phyloP scores from a whole-genome alignment of 1,284 basidiomycete species.

The Coniferiporia sulphurascens region DNA sequence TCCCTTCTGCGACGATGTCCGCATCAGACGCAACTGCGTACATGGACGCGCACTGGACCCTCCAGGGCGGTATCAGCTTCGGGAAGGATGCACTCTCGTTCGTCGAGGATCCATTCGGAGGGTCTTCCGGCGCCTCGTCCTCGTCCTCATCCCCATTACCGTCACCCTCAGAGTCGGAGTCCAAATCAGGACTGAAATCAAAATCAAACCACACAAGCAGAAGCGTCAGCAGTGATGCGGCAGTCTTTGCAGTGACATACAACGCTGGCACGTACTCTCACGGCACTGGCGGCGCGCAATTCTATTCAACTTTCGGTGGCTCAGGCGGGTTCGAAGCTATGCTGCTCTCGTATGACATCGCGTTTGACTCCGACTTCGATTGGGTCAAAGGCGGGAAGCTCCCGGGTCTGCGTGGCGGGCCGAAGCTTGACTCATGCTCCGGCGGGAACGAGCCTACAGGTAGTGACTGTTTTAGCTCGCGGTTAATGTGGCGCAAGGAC shows the following conservation, averaged over 20 bases:
- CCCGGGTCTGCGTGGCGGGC: slow-evolving; percentile 42
- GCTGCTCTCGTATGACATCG: slow-evolving; percentile 67
- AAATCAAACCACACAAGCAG: slow-evolving; percentile 24
- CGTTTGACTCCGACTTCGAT: slow-evolving; percentile 52
- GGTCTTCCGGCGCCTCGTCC: slow-evolving; percentile 35
- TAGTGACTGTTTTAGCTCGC: slow-evolving; percentile 40
- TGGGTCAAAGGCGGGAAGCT: slow-evolving; percentile 48
- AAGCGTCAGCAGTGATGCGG: too few species aligned
- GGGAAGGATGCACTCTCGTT: slow-evolving; percentile 52
- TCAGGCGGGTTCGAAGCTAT: slow-evolving; percentile 52
- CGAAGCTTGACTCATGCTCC: slow-evolving; percentile 34
- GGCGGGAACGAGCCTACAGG: slow-evolving; percentile 38
- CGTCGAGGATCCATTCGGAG: slow-evolving; percentile 60
- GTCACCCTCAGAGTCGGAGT: too few species aligned
- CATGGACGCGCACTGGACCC: slow-evolving; percentile 55
- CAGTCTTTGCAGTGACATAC: slow-evolving; percentile 57
- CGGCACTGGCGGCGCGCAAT: slow-evolving; percentile 58
- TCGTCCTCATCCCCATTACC: slow-evolving; percentile 13
- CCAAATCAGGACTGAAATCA: too few species aligned
- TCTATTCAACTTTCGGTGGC: slow-evolving; percentile 60
- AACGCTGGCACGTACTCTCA: slow-evolving; percentile 55
- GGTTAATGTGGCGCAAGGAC: slow-evolving; percentile 41
- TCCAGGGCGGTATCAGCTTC: slow-evolving; percentile 58
- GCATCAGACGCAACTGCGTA: slow-evolving; percentile 46
- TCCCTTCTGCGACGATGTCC: slow-evolving; percentile 57